Base-by-base conservation (phyloP, 1,284 basidiomycete genomes). In the Agroathelia rolfsii region DNA sequence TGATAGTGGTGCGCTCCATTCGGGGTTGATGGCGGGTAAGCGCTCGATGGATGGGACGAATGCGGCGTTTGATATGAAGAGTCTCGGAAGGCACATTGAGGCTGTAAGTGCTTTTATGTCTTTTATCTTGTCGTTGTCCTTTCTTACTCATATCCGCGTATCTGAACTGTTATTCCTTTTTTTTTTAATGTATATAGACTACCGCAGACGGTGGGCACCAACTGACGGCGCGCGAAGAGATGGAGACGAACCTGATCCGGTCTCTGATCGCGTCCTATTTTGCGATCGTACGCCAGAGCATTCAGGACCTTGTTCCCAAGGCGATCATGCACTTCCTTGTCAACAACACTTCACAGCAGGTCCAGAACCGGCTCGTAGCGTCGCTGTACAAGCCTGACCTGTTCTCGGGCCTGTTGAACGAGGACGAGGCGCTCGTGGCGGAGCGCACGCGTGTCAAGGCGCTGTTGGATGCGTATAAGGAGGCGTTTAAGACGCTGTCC, bases 1-100 rank as follows among this genome's bases (percentile, higher is more conserved):
- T n/a, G n/a, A n/a, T n/a, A n/a, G n/a, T n/a, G 69, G 62, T 5
- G 51, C 57, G 9, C 75, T 79, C 37, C 51, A 59, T 8, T 38
- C 59, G 16, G 79, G 80, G 2, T 50, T 82, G 21, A 65, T 81
- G 71, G 69, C 72, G 26, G 69, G 76, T 19, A 79, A 72, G 56
- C 56, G 74, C 35, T 62, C 62, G 18, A 52, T 83, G 31, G 87
- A 90, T 48, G 81, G 77, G 34, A 82, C 68, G 51, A 84, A 72
- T 46, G 85, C 92, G 30, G 92, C 88, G 23, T 97, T 79, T 56
- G 93, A 98, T 56, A 98, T 99, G 95, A 96, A 93, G 71, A 94
- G 89, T 51, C 66, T 98, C 30, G 90, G 93, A 39, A 93, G 85
- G 61, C 94, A 99, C 49, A 85, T 94, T 40, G 89, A 93, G 58